Base-by-base conservation (phyloP, 305 asterid species). In the Ruellia speciosa region DNA sequence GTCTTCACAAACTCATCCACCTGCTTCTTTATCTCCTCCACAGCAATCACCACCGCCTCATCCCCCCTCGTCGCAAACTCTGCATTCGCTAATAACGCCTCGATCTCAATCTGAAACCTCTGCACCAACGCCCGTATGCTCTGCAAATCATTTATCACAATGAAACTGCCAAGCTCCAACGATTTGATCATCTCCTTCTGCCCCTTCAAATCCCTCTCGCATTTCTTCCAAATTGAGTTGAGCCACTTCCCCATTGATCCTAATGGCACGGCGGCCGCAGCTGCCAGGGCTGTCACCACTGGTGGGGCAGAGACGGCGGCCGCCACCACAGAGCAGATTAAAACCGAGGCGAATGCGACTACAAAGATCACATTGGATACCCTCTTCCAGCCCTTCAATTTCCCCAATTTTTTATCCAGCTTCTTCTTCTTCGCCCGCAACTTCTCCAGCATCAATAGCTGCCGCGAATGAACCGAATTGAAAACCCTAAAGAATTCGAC, bases 291-390 rank as follows among this genome's bases (percentile, higher is more conserved):
- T 0, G 95, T 70, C 74, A 84, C 83, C 49, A 88, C 81, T 2
- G 95, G 89, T 0, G 97, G 92, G 0, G 97, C 97, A 0, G 89
- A 65, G 59, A 88, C 49, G 0, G 97, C 97, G 0, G 97, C 97
- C 5, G 95, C 97, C 65, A 88, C 94, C 37, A 88, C 92, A 3
- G 97, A 81, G 70, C 87, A 86, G 39, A 88, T 75, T 64, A 86
- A 37, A 31, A 82, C 94, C 0, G 94, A 76, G 4, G 87, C 83
- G 33, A 88, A 86, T 3, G 90, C 75, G 0, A 75, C 77, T 4
- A 82, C 83, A 63, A 88, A 86, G 45, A 88, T 88, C 43, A 72
- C 84, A 56, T 84, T 86, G 0, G 87, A 79, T 0, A 86, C 78
- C 61, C 70, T 80, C 71, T 83, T 78, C 95, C 95, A 88, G 0